phyloP scores from a whole-genome alignment of 768 basidiomycete genomes.

The Trichaptum fuscoviolaceum region DNA sequence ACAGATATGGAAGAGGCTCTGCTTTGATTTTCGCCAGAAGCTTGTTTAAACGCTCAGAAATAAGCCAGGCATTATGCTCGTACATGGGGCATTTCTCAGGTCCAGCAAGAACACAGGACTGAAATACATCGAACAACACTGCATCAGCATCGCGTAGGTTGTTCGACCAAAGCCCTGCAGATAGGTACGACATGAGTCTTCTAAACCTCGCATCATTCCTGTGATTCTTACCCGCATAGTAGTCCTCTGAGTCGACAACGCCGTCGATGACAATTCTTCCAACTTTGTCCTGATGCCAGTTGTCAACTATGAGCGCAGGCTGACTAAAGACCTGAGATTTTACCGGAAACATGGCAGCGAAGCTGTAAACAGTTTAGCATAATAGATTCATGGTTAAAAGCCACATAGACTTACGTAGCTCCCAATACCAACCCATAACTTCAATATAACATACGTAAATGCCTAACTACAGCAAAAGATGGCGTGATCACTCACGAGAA shows the following conservation, averaged over 20 bases:
- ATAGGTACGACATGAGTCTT: not conserved
- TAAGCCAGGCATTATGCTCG: slow-evolving; percentile 10
- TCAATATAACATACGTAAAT: not conserved
- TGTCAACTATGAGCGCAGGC: not conserved
- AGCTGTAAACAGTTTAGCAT: slow-evolving; percentile 14
- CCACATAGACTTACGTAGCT: slow-evolving; percentile 11
- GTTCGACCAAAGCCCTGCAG: slow-evolving; percentile 10
- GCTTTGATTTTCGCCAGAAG: slow-evolving; percentile 8
- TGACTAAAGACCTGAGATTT: not conserved
- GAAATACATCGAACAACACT: slow-evolving; percentile 3
- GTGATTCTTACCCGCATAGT: slow-evolving; percentile 15
- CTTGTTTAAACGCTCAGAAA: slow-evolving; percentile 5
- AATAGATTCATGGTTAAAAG: not conserved
- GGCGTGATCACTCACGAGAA: slow-evolving; percentile 9
- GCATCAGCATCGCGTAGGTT: slow-evolving; percentile 16
- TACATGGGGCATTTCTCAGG: slow-evolving; percentile 16
- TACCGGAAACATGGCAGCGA: slow-evolving; percentile 26
- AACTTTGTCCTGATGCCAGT: slow-evolving; percentile 23
- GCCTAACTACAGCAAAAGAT: not conserved
- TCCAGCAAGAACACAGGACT: slow-evolving; percentile 3
- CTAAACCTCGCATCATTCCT: slow-evolving; percentile 5
- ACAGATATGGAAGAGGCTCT: slow-evolving; percentile 9
- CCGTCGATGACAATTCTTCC: slow-evolving; percentile 30
- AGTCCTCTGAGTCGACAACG: slow-evolving; percentile 16
- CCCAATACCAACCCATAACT: slow-evolving; percentile 14